Evolutionary conservation across 192 early-diverging fungal genomes (phyloP).

Genomic region (Rhizophagus prolifer): DNA sequence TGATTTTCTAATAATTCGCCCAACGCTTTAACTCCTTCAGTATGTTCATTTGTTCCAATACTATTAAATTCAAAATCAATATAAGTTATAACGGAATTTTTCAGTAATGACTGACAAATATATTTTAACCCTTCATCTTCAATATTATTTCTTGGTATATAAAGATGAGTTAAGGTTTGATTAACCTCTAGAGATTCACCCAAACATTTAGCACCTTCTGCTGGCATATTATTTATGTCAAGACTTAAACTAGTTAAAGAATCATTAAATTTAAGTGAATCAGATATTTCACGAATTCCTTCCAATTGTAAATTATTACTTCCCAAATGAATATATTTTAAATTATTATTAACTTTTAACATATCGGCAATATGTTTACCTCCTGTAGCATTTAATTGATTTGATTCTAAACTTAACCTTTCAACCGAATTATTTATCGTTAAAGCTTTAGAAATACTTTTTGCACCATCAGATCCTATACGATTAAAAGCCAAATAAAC

Average conservation of each 20-base stretch:
- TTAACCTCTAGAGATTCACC: conserved; percentile 34
- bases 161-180: conserved; percentile 40
- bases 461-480: conserved; percentile 34
- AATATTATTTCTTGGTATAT: conserved; percentile 43
- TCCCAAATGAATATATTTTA: conserved; percentile 43
- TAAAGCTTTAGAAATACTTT: conserved; percentile 29
- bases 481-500: conserved; percentile 36
- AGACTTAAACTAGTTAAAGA: conserved; percentile 38
- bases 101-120: conserved; percentile 34
- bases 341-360: conserved; percentile 32
- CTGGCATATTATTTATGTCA: conserved; percentile 41
- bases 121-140: conserved; percentile 36
- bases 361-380: conserved; percentile 32
- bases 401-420: conserved; percentile 38
- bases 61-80: conserved; percentile 43
- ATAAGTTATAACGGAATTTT: conserved; percentile 33
- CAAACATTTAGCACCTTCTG: conserved; percentile 32
- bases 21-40: conserved; percentile 34
- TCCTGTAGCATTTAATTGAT: conserved; percentile 32
- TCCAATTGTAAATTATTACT: conserved; percentile 35
- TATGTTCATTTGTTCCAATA: conserved; percentile 34
- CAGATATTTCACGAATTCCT: conserved; percentile 33
- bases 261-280: conserved; percentile 38
- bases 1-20: conserved; percentile 11
- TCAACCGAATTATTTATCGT: conserved; percentile 24